phyloP scores from a whole-genome alignment of 306 rosid genomes.

The Medicago lupulina region DNA sequence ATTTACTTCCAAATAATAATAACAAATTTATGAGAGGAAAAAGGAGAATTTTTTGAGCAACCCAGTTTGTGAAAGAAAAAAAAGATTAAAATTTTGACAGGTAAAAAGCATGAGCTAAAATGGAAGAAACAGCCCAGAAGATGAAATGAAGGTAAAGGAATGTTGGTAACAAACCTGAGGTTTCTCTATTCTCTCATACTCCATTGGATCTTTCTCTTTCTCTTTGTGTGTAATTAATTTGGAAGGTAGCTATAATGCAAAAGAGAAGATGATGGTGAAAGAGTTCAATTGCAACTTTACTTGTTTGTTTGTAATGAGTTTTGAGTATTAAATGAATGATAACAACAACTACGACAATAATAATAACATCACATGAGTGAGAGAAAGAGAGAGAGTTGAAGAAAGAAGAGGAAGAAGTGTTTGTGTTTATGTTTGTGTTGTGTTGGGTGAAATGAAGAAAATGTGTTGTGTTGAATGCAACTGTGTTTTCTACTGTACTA shows the following conservation, averaged over 20 bases:
- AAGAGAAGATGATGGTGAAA: conserved; percentile 3
- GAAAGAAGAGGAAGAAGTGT: conserved; percentile 10
- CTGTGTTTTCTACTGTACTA: background rate
- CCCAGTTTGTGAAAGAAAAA: conserved; percentile 36
- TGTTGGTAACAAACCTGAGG: conserved; percentile 66
- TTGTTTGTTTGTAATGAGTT: conserved; percentile 27
- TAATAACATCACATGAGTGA: background rate
- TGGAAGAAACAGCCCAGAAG: conserved; percentile 16
- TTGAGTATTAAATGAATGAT: conserved; percentile 8
- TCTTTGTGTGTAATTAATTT: background rate
- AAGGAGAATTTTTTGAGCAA: conserved; percentile 36
- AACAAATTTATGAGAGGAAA: background rate
- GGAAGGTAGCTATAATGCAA: conserved; percentile 28
- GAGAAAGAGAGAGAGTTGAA: conserved; percentile 33
- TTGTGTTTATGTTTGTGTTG: background rate
- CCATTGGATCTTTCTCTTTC: conserved; percentile 64
- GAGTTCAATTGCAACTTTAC: conserved; percentile 40
- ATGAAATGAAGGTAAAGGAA: background rate
- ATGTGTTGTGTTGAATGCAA: background rate
- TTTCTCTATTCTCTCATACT: conserved; percentile 88
- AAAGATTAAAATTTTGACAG: conserved; percentile 42
- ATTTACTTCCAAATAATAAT: background rate
- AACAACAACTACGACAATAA: background rate
- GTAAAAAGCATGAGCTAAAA: conserved; percentile 16
- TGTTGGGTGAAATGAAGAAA: conserved; percentile 18